These are phyloP conservation scores for Elongisporangium prolatum DNA, from an alignment of 352 stramenopile species.

Conservation along the genomic window DNA sequence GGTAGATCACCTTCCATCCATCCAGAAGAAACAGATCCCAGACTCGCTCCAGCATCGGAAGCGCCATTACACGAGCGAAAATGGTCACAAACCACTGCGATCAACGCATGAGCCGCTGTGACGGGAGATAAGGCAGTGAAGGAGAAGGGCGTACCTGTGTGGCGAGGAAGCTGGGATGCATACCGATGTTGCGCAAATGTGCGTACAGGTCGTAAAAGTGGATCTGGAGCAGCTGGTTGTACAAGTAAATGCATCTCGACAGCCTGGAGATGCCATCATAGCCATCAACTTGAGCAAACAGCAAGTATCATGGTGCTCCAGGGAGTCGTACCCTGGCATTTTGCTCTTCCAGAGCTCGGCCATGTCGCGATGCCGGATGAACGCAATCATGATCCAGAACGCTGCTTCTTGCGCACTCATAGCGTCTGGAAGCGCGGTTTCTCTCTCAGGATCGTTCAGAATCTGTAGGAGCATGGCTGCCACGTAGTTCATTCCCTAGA, in stretches of 20 bases:
- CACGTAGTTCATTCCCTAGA: conserved; percentile 89
- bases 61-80: conserved; percentile 60
- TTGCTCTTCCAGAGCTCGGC: conserved; percentile 65
- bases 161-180: conserved; percentile 75
- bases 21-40: conserved; percentile 78
- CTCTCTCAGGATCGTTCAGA: conserved; percentile 19
- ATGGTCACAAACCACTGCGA: conserved; percentile 83
- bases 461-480: conserved; percentile 53
- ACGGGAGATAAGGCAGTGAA: conserved; percentile 2
- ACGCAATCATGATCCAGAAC: conserved; percentile 57
- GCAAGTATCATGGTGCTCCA: background rate
- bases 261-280: conserved; percentile 32
- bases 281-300: no score
- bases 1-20: conserved; percentile 75
- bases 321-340: conserved; percentile 59
- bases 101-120: no score
- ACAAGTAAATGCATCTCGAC: conserved; percentile 69
- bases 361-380: conserved; percentile 56
- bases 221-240: conserved; percentile 60
- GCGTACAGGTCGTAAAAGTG: conserved; percentile 62
- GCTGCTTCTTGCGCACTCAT: conserved; percentile 37
- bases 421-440: conserved; percentile 4
- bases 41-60: conserved; percentile 38
- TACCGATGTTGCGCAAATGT: conserved; percentile 70
- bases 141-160: conserved; percentile 44